Evolutionary conservation across 805 yeast species (phyloP), one percentile per base, ranked within the genome.

Genomic region (Candida dendrica): DNA sequence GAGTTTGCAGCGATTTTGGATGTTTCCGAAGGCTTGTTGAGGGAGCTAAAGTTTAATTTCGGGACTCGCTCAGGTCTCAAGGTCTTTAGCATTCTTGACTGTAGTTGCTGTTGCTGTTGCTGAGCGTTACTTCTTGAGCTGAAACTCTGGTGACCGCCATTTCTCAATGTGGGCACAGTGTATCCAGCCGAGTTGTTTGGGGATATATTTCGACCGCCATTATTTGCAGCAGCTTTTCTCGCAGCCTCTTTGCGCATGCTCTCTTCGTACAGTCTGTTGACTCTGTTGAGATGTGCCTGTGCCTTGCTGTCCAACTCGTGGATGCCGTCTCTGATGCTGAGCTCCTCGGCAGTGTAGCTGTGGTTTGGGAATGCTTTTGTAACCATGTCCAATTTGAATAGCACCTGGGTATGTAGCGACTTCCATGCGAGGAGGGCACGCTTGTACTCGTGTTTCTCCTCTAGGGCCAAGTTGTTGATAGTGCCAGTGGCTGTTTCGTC

Each of bases 351-450:
- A 0, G 73, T 52, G 42, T 51, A 75, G 40, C 46, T 42, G 41
- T 52, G 46, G 49, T 61, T 46, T 26, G 55, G 55, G 53, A 56
- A 58, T 45, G 59, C 58, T 41, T 74, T 63, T 53, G 81, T 71
- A 50, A 83, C 49, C 41, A 58, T 45, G 17, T 80, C 85, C 35
- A 81, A 60, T 50, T 76, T 76, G 54, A 66, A 75, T 38, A 77
- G 66, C 2, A 80, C 68, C 38, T 75, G 72, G 2, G 84, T 77
- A 47, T 80, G 86, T n/a, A 84, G 60, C 2, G 79, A 66, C 48
- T 79, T 82, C 90, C 91, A 83, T 3, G 90, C 90, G 45, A 73
- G 75, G 17, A 81, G 60, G 2, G 89, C 84, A 15, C 72, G 76
- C 39, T 68, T 73, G 36, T 69, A 58, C 17, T 72, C 68, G 29